Conservation (phyloP, 208 protist genomes). For the Trypanosoma vivax region DNA sequence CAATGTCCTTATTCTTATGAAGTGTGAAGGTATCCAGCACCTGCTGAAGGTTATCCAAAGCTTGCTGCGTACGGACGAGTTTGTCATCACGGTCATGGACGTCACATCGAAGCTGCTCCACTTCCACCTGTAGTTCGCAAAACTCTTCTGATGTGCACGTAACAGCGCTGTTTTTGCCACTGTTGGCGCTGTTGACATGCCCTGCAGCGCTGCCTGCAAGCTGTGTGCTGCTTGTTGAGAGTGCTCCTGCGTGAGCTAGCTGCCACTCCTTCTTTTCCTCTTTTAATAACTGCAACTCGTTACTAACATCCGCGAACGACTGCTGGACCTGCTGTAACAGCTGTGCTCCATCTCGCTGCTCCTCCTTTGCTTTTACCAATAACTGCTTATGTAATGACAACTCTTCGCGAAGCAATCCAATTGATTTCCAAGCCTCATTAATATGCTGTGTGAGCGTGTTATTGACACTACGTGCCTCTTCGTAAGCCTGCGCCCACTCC, state of each 20-base stretch:
- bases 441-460: constrained; percentile 56
- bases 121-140: constrained; percentile 26
- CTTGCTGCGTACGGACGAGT: constrained; percentile 19
- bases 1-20: constrained; percentile 27
- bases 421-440: constrained; percentile 45
- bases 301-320: constrained; percentile 15
- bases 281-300: constrained; percentile 36
- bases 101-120: constrained; percentile 25
- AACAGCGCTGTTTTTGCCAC: neutral
- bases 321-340: constrained; percentile 23
- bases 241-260: too few species aligned
- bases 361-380: constrained; percentile 23
- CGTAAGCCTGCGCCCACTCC: constrained; percentile 82
- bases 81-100: constrained; percentile 42
- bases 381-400: constrained; percentile 39
- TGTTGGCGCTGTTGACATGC: too few species aligned
- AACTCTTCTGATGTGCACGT: constrained; percentile 2
- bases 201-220: too few species aligned
- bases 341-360: constrained; percentile 24
- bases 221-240: too few species aligned
- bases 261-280: constrained; percentile 35
- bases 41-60: constrained; percentile 30
- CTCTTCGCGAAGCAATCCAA: constrained; percentile 49
- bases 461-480: constrained; percentile 65
- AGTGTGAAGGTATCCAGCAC: constrained; percentile 35